Percentiles rank a stretch among this genome's conserved stretches.
Conservation (phyloP, 208 protist species). For the Wallacemonas sp. region DNA sequence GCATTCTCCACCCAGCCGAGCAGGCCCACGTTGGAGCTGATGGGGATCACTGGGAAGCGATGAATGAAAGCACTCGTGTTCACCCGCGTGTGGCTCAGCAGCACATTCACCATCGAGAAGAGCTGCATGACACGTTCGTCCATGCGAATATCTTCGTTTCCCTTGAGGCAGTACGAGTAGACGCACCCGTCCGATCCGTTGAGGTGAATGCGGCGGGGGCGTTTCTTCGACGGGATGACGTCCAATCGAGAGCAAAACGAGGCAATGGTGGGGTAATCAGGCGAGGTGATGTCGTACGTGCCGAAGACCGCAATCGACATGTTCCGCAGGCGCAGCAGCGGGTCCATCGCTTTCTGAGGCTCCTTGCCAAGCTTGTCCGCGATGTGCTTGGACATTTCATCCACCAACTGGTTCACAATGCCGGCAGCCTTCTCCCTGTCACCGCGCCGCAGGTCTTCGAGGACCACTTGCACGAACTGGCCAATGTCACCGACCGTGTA, state of each 20-base stretch:
- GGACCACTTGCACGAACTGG: constrained; percentile 80
- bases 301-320: constrained; percentile 98
- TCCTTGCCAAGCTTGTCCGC: constrained; percentile 93
- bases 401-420: constrained; percentile 93
- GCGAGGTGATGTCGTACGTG: constrained; percentile 88
- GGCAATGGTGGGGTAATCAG: constrained; percentile 92
- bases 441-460: constrained; percentile 72
- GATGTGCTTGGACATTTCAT: constrained; percentile 97
- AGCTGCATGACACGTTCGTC: constrained; percentile 99
- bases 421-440: constrained; percentile 80
- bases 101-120: constrained; percentile 99
- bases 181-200: constrained; percentile 95
- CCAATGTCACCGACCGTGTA: constrained; percentile 91
- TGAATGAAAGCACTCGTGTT: constrained; percentile 88
- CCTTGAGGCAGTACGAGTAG: constrained; percentile 99
- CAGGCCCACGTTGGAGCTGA: constrained; percentile 98
- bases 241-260: constrained; percentile 94
- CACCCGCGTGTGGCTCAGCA: constrained; percentile 93
- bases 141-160: constrained; percentile 98
- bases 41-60: constrained; percentile 98
- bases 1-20: constrained; percentile 98
- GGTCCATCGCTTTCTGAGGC: constrained; percentile 94
- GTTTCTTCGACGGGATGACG: constrained; percentile 99
- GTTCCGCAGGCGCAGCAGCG: constrained; percentile 93
- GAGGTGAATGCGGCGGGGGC: constrained; percentile 97